Conservation (phyloP, 2,329 filamentous ascomycete genomes). For the Mollisia scopiformis region DNA sequence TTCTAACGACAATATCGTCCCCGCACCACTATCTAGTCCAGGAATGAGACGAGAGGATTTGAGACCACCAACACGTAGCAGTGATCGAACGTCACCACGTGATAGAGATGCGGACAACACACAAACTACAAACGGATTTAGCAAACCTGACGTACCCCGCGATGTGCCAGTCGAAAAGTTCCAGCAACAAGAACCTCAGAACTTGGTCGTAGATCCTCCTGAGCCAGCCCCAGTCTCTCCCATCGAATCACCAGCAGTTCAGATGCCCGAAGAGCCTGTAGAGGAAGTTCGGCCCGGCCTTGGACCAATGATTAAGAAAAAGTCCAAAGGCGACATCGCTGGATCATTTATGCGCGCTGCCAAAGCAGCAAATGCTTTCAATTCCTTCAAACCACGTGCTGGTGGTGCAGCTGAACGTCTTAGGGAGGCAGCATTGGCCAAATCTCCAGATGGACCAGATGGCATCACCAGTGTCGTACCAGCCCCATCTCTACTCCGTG, state of each 20-base stretch:
- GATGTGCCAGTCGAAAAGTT: neutral
- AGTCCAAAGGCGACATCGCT: slow-evolving; percentile 72
- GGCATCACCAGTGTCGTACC: slow-evolving; percentile 89
- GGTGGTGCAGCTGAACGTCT: slow-evolving; percentile 85
- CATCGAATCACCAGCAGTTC: slow-evolving; percentile 5
- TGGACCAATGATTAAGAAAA: slow-evolving; percentile 89
- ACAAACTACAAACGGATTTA: slow-evolving; percentile 9
- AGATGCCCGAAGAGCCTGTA: slow-evolving; percentile 24
- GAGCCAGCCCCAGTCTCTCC: neutral
- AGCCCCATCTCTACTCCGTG: slow-evolving; percentile 61
- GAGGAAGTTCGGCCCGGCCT: slow-evolving; percentile 69
- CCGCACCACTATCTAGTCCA: slow-evolving; percentile 41
- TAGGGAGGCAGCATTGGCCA: slow-evolving; percentile 51
- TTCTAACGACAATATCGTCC: slow-evolving; percentile 36
- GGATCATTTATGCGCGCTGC: slow-evolving; percentile 81
- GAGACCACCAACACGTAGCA: slow-evolving; percentile 37
- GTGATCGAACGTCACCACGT: slow-evolving; percentile 30
- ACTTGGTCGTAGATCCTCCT: neutral
- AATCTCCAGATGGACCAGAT: slow-evolving; percentile 72
- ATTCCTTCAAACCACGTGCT: slow-evolving; percentile 81
- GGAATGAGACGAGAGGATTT: slow-evolving; percentile 38
- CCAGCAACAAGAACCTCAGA: neutral
- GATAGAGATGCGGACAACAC: slow-evolving; percentile 19
- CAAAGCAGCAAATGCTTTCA: slow-evolving; percentile 59
- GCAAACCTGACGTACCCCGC: slow-evolving; percentile 11